Base-by-base conservation (phyloP, 2,329 filamentous ascomycete species). In the Aspergillus versicolor region DNA sequence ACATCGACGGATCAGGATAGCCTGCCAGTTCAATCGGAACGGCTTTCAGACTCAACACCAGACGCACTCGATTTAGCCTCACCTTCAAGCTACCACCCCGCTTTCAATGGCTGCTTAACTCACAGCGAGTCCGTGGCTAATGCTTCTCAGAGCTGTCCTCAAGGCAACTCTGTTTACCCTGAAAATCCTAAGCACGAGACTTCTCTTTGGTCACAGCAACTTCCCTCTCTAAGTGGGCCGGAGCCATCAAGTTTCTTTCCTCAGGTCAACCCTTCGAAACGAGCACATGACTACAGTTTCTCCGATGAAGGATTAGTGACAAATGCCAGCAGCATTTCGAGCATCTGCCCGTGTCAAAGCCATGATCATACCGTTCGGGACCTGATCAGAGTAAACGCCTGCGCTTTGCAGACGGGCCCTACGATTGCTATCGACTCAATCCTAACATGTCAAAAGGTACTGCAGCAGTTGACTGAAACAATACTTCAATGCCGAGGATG, bases 401-500 rank as follows among this genome's bases (percentile, higher is more conserved):
- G 58, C 12, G 48, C 62, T 19, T 63, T 59, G 4, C 56, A 62
- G 5, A 50, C 53, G 7, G 58, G 62, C 2, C 61, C 64, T 15
- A 43, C 60, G 1, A 54, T 60, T 15, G 63, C 62, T 7, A 69
- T 72, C 22, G 69, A 72, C 32, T 61, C 61, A 2, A 62, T 70
- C 12, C 38, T 73, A 12, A 61, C 57, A 5, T 67, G 62, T 17
- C 70, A 71, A 17, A 64, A 64, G n/a, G 57, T 65, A 7, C 45
- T 73, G 12, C 59, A 71, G 42, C 58, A 67, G 8, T 62, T 70
- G 32, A 63, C 66, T 5, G 66, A 72, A 21, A 64, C 61, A 2
- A 67, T 72, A 17, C 58, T 73, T 12, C 65, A 67, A 40, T 73
- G 71, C 52, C 55, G 49, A 22, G 38, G 63, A 11, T 72, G 70